Evolutionary conservation across 495 filamentous ascomycete genomes (phyloP).

Genomic region (Poronia punctata): DNA sequence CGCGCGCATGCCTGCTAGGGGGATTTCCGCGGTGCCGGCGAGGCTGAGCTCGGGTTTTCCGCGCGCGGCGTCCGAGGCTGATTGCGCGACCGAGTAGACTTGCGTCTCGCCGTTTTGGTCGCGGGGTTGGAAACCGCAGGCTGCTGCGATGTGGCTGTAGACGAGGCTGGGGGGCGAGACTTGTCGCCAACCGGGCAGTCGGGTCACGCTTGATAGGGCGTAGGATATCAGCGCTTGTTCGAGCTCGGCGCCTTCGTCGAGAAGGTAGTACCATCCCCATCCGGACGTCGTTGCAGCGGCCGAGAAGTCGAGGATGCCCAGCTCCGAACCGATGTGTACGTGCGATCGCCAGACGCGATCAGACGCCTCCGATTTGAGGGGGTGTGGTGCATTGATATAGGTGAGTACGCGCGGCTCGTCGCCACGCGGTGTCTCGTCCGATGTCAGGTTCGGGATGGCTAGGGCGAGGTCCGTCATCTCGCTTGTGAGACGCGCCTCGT

Average conservation of each 20-base stretch:
- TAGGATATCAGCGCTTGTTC: conserved; percentile 92
- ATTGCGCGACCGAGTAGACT: conserved; percentile 69
- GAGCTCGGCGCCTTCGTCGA: conserved; percentile 79
- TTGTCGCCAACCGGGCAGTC: conserved; percentile 57
- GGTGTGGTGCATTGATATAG: conserved; percentile 67
- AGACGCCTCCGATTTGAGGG: conserved; percentile 44
- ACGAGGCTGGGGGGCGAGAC: conserved; percentile 84
- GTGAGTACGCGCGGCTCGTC: conserved; percentile 44
- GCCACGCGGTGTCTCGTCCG: conserved; percentile 65
- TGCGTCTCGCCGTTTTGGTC: conserved; percentile 89
- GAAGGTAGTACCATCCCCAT: conserved; percentile 96
- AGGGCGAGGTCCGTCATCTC: conserved; percentile 71
- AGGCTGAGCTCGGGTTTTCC: conserved; percentile 63
- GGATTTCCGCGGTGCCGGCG: conserved; percentile 88
- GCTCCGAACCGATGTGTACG: conserved; percentile 72
- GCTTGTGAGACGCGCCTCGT: conserved; percentile 51
- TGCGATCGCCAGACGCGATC: conserved; percentile 58
- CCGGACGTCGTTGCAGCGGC: conserved; percentile 70
- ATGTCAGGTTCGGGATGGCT: conserved; percentile 81
- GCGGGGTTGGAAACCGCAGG: conserved; percentile 89
- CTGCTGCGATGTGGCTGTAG: conserved; percentile 81
- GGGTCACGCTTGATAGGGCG: conserved; percentile 59
- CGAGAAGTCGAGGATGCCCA: conserved; percentile 80
- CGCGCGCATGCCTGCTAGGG: conserved; percentile 84
- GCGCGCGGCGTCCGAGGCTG: conserved; percentile 46